phyloP scores from a whole-genome alignment of 1,284 basidiomycete species.

The Pseudozyma sp. region DNA sequence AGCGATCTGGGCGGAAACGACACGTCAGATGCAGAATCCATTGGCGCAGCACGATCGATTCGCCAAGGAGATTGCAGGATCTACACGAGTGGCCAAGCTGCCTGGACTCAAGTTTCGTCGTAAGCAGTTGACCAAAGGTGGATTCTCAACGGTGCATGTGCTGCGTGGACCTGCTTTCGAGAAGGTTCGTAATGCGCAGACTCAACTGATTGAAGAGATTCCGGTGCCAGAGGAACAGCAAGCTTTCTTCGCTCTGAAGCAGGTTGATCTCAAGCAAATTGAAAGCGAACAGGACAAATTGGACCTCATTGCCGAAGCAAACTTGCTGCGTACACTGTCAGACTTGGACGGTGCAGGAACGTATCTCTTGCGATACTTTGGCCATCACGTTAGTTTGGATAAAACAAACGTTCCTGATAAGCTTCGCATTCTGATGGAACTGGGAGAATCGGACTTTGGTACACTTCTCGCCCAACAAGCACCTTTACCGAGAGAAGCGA shows the following conservation, averaged over 20 bases:
- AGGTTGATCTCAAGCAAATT: constrained; percentile 64
- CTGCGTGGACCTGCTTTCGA: constrained; percentile 60
- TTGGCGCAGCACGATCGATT: constrained; percentile 32
- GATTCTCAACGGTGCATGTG: constrained; percentile 66
- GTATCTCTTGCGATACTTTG: constrained; percentile 67
- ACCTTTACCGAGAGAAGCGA: constrained; percentile 49
- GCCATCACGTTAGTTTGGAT: constrained; percentile 60
- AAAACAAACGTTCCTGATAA: constrained; percentile 40
- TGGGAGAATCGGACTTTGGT: constrained; percentile 66
- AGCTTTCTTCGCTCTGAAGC: constrained; percentile 67
- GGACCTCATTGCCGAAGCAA: constrained; percentile 66
- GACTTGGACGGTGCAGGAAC: constrained; percentile 57
- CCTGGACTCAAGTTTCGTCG: constrained; percentile 63
- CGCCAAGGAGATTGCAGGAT: constrained; percentile 35
- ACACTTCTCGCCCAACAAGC: constrained; percentile 52
- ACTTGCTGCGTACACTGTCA: constrained; percentile 60
- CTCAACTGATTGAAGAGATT: constrained; percentile 46
- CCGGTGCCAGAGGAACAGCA: constrained; percentile 59
- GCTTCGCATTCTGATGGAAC: constrained; percentile 66
- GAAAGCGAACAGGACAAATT: constrained; percentile 63
- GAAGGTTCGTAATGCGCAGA: constrained; percentile 32
- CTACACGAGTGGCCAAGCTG: constrained; percentile 51
- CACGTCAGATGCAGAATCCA: constrained; percentile 38
- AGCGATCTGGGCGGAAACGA: constrained; percentile 53
- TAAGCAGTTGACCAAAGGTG: constrained; percentile 59